Evolutionary conservation across 2,329 filamentous ascomycete species (phyloP), one percentile per base, ranked within the genome.

Genomic region (Fusarium abutilonis): DNA sequence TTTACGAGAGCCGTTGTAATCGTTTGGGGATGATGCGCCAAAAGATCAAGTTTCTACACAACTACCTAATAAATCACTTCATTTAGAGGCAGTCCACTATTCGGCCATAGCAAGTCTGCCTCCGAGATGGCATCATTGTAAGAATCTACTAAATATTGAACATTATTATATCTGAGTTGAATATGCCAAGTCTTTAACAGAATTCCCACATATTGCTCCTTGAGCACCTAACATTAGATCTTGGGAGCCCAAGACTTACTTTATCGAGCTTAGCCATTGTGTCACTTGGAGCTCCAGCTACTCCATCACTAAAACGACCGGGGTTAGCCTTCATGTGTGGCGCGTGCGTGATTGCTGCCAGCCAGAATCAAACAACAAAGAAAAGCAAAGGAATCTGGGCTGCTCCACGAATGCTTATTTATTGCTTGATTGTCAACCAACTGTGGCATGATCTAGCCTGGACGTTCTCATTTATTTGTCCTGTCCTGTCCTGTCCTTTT

Each of bases 301-400:
- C 19, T 19, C 19, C 38, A 40, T 31, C 45, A 63, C 55, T 60
- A 48, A 48, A 50, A 41, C 15, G 43, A 51, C 56, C 26, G 29
- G 51, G 61, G 46, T 44, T 39, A 32, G 49, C 43, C 36, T 49
- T 9, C 28, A 29, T 28, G 28, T 38, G 49, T 64, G 61, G 54
- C 41, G 63, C 54, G 55, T 66, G 58, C 44, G 40, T 62, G 56
- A 38, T 65, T 58, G 52, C 62, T 62, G 49, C 42, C 46, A 42
- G 46, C 57, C 45, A 31, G 34, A 41, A 23, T 52, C 36, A 49
- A 41, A 52, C 59, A 60, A 63, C 52, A 56, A 51, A 51, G 54
- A 45, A 58, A 55, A 47, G 50, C 50, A 38, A 41, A 21, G 40
- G 50, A 34, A 32, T 17, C 10, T 26, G 23, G 26, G 31, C 23